phyloP scores from a whole-genome alignment of 2,329 filamentous ascomycete species.

The Onygenales sp. region DNA sequence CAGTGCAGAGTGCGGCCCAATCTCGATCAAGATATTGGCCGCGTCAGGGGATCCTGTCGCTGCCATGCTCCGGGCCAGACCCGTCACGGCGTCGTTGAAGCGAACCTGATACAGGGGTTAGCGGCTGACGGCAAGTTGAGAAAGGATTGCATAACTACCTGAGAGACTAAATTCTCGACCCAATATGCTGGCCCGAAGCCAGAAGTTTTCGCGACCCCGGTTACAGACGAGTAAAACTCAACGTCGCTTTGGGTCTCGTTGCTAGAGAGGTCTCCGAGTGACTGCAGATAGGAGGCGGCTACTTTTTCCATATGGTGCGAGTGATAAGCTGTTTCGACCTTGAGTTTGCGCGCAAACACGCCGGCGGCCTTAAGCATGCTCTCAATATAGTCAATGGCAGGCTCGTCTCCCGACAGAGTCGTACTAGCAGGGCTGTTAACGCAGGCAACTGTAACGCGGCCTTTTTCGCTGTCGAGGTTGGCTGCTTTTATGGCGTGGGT shows the following conservation, averaged over 20 bases:
- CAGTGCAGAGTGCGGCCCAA: conserved; percentile 24
- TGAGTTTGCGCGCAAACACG: conserved; percentile 2
- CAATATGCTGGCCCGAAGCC: conserved; percentile 15
- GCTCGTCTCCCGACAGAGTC: conserved; percentile 23
- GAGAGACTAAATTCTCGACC: conserved; percentile 23
- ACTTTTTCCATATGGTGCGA: conserved; percentile 11
- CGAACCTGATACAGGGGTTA: conserved; percentile 17
- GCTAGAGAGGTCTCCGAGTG: not conserved
- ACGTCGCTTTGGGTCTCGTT: not conserved
- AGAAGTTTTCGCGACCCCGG: not conserved
- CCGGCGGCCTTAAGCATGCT: not conserved
- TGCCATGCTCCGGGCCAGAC: conserved; percentile 6
- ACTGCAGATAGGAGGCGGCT: not conserved
- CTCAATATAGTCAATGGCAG: conserved; percentile 23
- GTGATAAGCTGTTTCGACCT: conserved; percentile 9
- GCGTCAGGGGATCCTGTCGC: conserved; percentile 3
- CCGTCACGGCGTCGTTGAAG: conserved; percentile 17
- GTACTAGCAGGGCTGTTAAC: conserved; percentile 4
- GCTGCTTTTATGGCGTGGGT: not conserved
- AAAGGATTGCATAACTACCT: conserved; percentile 7
- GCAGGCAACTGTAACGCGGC: conserved; percentile 8
- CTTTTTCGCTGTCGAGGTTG: not conserved
- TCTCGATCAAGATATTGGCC: conserved; percentile 18
- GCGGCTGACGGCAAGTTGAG: not conserved
- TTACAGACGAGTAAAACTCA: not conserved